Base-by-base conservation (phyloP, 1,139 yeast genomes). In the Magnusiomyces magnusii region DNA sequence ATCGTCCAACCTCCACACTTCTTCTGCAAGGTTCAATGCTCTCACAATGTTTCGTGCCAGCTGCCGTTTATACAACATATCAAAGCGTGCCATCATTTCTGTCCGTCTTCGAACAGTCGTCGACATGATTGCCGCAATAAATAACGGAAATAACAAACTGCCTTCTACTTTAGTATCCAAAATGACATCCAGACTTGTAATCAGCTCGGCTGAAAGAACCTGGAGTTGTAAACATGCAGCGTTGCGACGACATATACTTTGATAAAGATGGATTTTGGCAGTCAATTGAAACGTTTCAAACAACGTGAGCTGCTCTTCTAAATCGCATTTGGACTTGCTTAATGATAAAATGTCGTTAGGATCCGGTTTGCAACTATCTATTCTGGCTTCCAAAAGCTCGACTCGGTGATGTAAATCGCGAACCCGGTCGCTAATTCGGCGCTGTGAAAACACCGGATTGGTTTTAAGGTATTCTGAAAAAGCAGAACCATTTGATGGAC, bases 281-380 rank as follows among this genome's bases (percentile, higher is more conserved):
- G 91, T 81, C 47, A 86, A 69, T 70, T 86, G 91, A 69, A 86
- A 85, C 7, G 85, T 79, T 66, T 86, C 92, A 70, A 87, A 88
- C 51, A 87, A 70, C 0, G 88, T 84, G 57, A 87, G 73, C 66
- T 87, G 95, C 61, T 82, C 75, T 67, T 84, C 87, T 39, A 84
- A 71, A 58, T 86, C 90, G 5, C 36, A 15, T 27, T 76, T 76
- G 21, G 80, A 78, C 0, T 79, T 74, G 13, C 58, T 55, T 60
- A 86, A 75, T 9, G 74, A 70, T 3, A 69, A 60, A 58, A 86
- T 69, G 60, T 84, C 85, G 28, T 70, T 67, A 5, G 79, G 75
- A 53, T 81, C 81, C 0, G 93, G 93, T 60, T 76, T 76, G 3
- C 83, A 79, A 3, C 68, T 64, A 56, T 82, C 80, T 49, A 87